Evolutionary conservation across 768 basidiomycete genomes (phyloP).

Genomic region (Leccinum aurantiacum): DNA sequence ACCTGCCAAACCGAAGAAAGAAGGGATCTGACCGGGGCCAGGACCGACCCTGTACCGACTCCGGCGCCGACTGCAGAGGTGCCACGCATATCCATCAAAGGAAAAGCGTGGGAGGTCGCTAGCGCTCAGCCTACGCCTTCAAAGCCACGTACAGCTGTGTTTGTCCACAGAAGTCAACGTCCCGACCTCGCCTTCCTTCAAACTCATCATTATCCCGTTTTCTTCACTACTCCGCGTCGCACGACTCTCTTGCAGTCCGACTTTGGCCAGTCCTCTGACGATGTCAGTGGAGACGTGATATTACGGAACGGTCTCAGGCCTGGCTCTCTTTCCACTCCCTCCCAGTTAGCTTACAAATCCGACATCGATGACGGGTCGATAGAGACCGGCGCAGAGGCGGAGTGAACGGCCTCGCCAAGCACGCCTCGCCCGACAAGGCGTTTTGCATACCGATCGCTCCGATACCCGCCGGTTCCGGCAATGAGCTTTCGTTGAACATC

Average conservation of each 20-base stretch:
- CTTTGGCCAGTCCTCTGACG: too few relatives aligned
- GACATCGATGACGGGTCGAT: too few relatives aligned
- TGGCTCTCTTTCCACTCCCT: too few relatives aligned
- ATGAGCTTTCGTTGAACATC: slow-evolving; percentile 72
- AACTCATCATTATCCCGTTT: too few relatives aligned
- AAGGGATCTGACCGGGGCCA: slow-evolving; percentile 25
- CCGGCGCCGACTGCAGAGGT: slow-evolving; percentile 20
- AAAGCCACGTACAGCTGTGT: slow-evolving; percentile 33
- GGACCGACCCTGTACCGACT: slow-evolving; percentile 23
- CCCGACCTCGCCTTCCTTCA: too few relatives aligned
- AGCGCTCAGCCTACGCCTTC: slow-evolving; percentile 35
- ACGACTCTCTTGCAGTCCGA: too few relatives aligned
- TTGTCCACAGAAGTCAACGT: too few relatives aligned
- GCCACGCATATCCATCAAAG: slow-evolving; percentile 54
- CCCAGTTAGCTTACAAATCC: too few relatives aligned
- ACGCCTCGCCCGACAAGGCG: slow-evolving; percentile 56
- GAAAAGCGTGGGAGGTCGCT: slow-evolving; percentile 68
- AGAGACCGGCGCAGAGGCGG: too few relatives aligned
- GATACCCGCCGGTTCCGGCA: slow-evolving; percentile 82
- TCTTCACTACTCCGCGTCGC: too few relatives aligned
- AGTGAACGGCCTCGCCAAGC: slow-evolving; percentile 76
- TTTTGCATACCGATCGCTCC: slow-evolving; percentile 71
- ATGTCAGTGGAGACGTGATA: too few relatives aligned
- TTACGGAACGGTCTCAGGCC: too few relatives aligned
- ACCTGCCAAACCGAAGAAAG: slow-evolving; percentile 35